Percentiles rank a stretch among this genome's conserved stretches.
These are phyloP conservation scores for Talaromyces verruculosus DNA, from an alignment of 2,329 filamentous ascomycete genomes.

Conservation along the genomic window DNA sequence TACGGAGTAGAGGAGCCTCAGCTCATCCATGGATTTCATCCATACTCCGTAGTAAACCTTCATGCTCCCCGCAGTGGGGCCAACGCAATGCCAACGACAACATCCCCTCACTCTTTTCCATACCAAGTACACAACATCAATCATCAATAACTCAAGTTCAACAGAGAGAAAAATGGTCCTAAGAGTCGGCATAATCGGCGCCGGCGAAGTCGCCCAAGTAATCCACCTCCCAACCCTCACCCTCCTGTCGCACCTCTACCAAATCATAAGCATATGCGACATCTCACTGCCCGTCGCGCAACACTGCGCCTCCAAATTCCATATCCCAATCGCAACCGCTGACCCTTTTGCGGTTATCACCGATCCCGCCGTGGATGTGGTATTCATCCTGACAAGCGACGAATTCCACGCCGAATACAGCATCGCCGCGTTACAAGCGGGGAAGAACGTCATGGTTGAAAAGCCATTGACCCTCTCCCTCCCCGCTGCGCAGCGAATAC, in stretches of 20 bases:
- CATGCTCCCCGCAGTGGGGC: neutral
- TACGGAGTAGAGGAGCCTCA: neutral
- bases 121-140: neutral
- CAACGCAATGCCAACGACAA: neutral
- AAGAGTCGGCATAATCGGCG: slow-evolving; percentile 38
- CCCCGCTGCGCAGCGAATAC: slow-evolving; percentile 48
- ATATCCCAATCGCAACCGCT: slow-evolving; percentile 35
- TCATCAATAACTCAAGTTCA: neutral
- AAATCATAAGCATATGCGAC: slow-evolving; percentile 54
- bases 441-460: slow-evolving; percentile 61
- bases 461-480: slow-evolving; percentile 57
- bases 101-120: neutral
- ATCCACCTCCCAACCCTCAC: slow-evolving; percentile 55
- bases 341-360: slow-evolving; percentile 45
- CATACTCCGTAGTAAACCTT: no score
- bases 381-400: slow-evolving; percentile 56
- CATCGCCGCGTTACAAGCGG: slow-evolving; percentile 52
- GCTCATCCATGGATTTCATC: neutral
- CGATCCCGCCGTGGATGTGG: slow-evolving; percentile 50
- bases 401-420: slow-evolving; percentile 57
- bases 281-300: slow-evolving; percentile 28
- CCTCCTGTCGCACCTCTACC: slow-evolving; percentile 48
- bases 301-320: slow-evolving; percentile 22
- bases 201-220: slow-evolving; percentile 51
- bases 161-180: slow-evolving; percentile 22